Percentiles rank a stretch among this genome's conserved stretches.
Conservation (phyloP, 2,329 filamentous ascomycete genomes). For the Furcasterigmium sp. region DNA sequence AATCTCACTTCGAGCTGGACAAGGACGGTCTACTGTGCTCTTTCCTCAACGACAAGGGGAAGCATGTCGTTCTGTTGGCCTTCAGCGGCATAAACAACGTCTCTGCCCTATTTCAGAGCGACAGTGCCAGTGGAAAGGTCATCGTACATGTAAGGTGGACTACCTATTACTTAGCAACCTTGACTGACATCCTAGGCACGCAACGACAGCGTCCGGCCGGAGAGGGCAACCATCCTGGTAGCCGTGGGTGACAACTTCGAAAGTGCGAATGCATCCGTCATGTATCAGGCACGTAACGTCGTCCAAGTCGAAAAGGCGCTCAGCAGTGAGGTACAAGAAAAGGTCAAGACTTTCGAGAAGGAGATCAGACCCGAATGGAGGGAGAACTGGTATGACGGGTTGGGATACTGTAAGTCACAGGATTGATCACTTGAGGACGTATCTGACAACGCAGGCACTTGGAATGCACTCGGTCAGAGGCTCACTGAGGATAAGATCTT, state of each 20-base stretch:
- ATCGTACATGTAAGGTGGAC: conserved; percentile 51
- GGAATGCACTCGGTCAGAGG: conserved; percentile 85
- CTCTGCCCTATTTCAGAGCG: conserved; percentile 62
- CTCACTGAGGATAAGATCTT: conserved; percentile 78
- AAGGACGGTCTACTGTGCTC: conserved; percentile 75
- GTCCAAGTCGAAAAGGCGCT: conserved; percentile 40
- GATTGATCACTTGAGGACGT: conserved; percentile 1
- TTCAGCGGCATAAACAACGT: conserved; percentile 70
- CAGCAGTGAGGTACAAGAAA: conserved; percentile 35
- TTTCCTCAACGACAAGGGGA: conserved; percentile 67
- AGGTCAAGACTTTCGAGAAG: conserved; percentile 39
- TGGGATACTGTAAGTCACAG: conserved; percentile 79
- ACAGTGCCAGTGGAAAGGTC: conserved; percentile 55
- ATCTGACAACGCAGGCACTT: conserved; percentile 62
- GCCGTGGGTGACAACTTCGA: conserved; percentile 71
- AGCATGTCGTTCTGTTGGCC: conserved; percentile 72
- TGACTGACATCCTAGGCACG: conserved; percentile 33
- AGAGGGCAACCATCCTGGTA: conserved; percentile 59
- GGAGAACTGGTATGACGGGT: conserved; percentile 84
- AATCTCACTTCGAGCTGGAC: conserved; percentile 58
- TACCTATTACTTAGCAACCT: conserved; percentile 10
- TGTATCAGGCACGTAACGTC: conserved; percentile 79
- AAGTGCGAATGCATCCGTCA: conserved; percentile 68
- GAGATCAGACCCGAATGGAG: conserved; percentile 62
- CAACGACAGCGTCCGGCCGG: conserved; percentile 59